Evolutionary conservation across 176 grass and related monocot species (phyloP).

Genomic region (Triticum monococcum): DNA sequence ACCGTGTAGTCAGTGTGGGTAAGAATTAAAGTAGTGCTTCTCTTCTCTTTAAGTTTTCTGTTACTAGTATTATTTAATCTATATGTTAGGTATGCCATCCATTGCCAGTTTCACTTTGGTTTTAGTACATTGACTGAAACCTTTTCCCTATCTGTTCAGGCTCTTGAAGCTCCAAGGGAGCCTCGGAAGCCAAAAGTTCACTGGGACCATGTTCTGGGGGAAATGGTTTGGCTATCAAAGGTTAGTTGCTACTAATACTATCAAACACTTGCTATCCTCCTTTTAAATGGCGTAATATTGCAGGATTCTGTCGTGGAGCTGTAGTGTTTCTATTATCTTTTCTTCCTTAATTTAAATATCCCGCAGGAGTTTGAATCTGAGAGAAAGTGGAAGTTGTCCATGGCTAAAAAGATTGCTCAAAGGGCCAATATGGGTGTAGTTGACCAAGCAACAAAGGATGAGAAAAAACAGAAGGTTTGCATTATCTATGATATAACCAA

Average conservation of each 20-base stretch:
- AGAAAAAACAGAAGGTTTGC: slow-evolving; percentile 92
- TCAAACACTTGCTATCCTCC: not conserved
- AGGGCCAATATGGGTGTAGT: slow-evolving; percentile 73
- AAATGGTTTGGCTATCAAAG: slow-evolving; percentile 96
- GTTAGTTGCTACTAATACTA: slow-evolving; percentile 41
- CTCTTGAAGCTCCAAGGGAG: slow-evolving; percentile 87
- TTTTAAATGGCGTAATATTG: not conserved
- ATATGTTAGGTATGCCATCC: not conserved
- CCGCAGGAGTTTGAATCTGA: slow-evolving; percentile 94
- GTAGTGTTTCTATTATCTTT: not conserved
- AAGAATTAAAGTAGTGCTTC: not conserved
- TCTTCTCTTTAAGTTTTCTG: slow-evolving; percentile 14
- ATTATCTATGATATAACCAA: slow-evolving; percentile 8
- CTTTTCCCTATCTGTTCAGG: slow-evolving; percentile 37
- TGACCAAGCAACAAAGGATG: slow-evolving; percentile 79
- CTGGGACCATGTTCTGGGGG: slow-evolving; percentile 95
- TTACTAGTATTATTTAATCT: not conserved
- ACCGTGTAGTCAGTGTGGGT: not conserved
- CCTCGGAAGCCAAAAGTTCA: slow-evolving; percentile 86
- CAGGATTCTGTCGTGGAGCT: slow-evolving; percentile 6
- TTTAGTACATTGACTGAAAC: not conserved
- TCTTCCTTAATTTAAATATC: slow-evolving; percentile 29
- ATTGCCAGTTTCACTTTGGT: not conserved
- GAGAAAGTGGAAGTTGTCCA: slow-evolving; percentile 96
- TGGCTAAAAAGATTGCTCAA: slow-evolving; percentile 89